Conservation (phyloP, 345 rosid species). For the Acer negundo region DNA sequence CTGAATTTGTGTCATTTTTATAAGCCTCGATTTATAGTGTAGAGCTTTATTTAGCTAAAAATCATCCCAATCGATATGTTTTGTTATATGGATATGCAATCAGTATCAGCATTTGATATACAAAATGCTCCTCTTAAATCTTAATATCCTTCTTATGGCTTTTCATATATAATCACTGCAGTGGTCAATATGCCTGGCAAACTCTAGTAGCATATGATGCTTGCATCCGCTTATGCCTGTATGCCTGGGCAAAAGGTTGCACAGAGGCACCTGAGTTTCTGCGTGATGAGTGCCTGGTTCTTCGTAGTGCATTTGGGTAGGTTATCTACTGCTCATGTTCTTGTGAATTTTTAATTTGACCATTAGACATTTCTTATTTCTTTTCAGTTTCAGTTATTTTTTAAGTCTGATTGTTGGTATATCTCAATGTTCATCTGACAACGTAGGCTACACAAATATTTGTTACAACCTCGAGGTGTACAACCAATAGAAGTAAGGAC, state of each 20-base stretch:
- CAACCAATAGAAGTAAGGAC: constrained; percentile 47
- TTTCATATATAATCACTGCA: constrained; percentile 28
- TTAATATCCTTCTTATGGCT: constrained; percentile 14
- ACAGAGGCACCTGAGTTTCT: constrained; percentile 95
- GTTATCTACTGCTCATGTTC: constrained; percentile 25
- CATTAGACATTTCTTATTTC: neutral
- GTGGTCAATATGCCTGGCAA: constrained; percentile 95
- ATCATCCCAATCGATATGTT: neutral
- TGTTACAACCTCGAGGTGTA: constrained; percentile 81
- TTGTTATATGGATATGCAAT: neutral
- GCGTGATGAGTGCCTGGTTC: constrained; percentile 81
- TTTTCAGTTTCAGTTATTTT: constrained; percentile 6
- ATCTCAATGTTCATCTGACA: constrained; percentile 7
- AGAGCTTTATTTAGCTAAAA: neutral
- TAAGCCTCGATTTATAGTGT: neutral
- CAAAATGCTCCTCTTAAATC: constrained; percentile 2
- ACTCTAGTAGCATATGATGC: constrained; percentile 93
- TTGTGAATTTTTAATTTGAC: constrained; percentile 8
- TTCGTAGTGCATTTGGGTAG: constrained; percentile 94
- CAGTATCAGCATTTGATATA: neutral
- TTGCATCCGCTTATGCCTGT: constrained; percentile 79
- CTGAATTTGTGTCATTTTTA: neutral
- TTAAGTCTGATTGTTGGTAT: neutral
- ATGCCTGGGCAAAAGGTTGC: constrained; percentile 86
- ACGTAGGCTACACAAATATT: constrained; percentile 72